A percentile compares a stretch with the other conserved stretches of the same genome.
These are phyloP conservation scores for Irpex lacteus DNA, from an alignment of 1,284 basidiomycete genomes.

Conservation along the genomic window DNA sequence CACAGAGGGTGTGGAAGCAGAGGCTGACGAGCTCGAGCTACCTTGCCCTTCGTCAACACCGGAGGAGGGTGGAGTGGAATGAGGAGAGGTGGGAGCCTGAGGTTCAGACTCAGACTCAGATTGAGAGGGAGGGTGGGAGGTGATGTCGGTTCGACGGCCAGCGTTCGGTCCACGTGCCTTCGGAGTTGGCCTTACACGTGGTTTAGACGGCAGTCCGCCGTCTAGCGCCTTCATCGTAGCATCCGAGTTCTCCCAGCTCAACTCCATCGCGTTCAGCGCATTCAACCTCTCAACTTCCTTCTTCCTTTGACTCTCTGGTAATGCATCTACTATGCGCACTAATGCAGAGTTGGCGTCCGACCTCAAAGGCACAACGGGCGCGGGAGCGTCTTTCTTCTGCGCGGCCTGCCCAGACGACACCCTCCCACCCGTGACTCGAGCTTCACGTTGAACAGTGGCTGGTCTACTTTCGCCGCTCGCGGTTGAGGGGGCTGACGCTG, in stretches of 20 bases:
- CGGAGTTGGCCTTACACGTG: background rate
- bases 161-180: background rate
- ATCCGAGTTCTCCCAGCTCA: background rate
- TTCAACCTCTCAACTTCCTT: background rate
- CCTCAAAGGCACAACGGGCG: background rate
- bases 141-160: too few species aligned
- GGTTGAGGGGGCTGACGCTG: background rate
- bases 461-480: background rate
- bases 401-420: background rate
- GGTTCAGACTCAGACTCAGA: background rate
- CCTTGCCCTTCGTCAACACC: background rate
- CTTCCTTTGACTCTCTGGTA: background rate
- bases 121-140: background rate
- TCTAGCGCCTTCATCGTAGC: background rate
- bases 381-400: background rate
- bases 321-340: background rate
- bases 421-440: background rate
- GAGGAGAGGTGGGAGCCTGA: background rate
- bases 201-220: background rate
- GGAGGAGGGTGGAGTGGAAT: background rate
- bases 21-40: background rate
- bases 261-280: background rate
- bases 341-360: background rate
- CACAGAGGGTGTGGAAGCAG: background rate
- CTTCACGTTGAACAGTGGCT: background rate